Conservation (phyloP, 768 basidiomycete genomes). For the Mycena floridula region DNA sequence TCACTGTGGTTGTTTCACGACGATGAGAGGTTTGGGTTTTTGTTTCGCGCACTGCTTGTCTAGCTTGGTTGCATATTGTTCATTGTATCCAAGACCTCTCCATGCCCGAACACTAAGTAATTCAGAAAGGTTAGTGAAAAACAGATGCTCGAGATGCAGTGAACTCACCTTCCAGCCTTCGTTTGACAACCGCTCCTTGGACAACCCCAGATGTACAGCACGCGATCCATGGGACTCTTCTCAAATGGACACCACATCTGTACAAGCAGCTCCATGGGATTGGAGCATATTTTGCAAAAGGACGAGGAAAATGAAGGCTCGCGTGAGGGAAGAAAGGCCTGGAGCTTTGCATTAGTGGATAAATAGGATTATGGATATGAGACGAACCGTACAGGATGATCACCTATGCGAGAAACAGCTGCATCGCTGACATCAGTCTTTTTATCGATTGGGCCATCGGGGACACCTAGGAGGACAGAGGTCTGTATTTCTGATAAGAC, state of each 20-base stretch:
- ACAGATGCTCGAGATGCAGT: constrained; percentile 1
- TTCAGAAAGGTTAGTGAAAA: too few species aligned
- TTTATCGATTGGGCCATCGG: constrained; percentile 63
- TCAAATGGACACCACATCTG: constrained; percentile 92
- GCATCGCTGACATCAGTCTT: constrained; percentile 61
- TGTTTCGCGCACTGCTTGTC: constrained; percentile 44
- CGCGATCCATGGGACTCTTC: constrained; percentile 78
- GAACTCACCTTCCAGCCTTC: constrained; percentile 68
- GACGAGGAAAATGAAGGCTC: constrained; percentile 60
- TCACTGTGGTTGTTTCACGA: constrained; percentile 24
- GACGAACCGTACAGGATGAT: constrained; percentile 77
- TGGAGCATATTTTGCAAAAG: constrained; percentile 63
- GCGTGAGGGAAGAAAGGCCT: constrained; percentile 68
- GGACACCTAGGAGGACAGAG: constrained; percentile 70
- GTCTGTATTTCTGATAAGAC: constrained; percentile 53
- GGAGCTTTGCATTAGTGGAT: constrained; percentile 37
- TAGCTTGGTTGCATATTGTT: constrained; percentile 69
- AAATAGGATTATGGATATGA: too few species aligned
- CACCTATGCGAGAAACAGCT: constrained; percentile 86
- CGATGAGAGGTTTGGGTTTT: too few species aligned
- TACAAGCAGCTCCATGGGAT: constrained; percentile 74
- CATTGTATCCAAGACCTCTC: constrained; percentile 69
- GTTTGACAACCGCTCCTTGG: constrained; percentile 63
- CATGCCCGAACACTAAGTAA: constrained; percentile 76
- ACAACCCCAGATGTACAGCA: constrained; percentile 84